A percentile compares a stretch with the other conserved stretches of the same genome.
Conservation (phyloP, 2,329 filamentous ascomycete genomes). For the Claviceps spartinae region DNA sequence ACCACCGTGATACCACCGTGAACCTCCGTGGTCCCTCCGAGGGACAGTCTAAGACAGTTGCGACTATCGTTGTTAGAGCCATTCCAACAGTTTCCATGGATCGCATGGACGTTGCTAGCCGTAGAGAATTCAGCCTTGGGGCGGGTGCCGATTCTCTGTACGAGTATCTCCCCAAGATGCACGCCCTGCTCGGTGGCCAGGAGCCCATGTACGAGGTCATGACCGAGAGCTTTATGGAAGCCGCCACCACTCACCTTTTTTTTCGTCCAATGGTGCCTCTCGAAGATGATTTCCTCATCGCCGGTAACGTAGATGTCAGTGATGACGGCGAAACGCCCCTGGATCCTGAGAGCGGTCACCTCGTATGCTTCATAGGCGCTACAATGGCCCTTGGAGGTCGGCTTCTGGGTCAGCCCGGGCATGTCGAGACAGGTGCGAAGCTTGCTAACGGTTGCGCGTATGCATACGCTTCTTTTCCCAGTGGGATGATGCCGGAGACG, state of each 20-base stretch:
- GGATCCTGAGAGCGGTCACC: slow-evolving; percentile 27
- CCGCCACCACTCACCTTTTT: slow-evolving; percentile 42
- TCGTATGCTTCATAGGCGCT: slow-evolving; percentile 38
- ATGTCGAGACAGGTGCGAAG: slow-evolving; percentile 30
- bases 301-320: slow-evolving; percentile 23
- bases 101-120: slow-evolving; percentile 27
- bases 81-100: slow-evolving; percentile 48
- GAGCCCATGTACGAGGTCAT: slow-evolving; percentile 41
- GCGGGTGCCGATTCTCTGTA: slow-evolving; percentile 41
- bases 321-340: slow-evolving; percentile 9
- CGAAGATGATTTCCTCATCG: slow-evolving; percentile 40
- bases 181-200: slow-evolving; percentile 42
- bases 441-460: slow-evolving; percentile 39
- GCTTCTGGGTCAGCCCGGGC: slow-evolving; percentile 25
- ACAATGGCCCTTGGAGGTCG: slow-evolving; percentile 35
- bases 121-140: slow-evolving; percentile 21
- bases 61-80: too few relatives aligned
- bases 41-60: too few relatives aligned
- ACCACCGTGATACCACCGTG: too few relatives aligned
- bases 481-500: slow-evolving; percentile 39
- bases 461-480: slow-evolving; percentile 32
- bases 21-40: too few relatives aligned
- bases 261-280: slow-evolving; percentile 47
- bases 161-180: slow-evolving; percentile 91
- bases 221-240: slow-evolving; percentile 41